Evolutionary conservation across 257 asterid species (phyloP), one percentile per base, ranked within the genome.

Genomic region (Solanum raphanifolium): DNA sequence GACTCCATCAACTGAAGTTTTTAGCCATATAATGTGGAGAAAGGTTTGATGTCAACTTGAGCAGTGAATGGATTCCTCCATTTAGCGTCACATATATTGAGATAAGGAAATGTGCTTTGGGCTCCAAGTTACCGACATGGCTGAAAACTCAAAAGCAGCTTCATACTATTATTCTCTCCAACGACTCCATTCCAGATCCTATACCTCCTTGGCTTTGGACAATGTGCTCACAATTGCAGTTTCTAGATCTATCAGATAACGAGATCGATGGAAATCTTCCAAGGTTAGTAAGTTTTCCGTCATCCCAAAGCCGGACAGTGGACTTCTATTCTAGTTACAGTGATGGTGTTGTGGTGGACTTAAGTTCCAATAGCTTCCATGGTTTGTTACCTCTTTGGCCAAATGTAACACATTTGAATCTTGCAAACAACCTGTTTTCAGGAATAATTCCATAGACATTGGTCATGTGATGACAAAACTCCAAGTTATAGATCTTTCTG

Each of bases 151-250:
- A 87, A 62, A 87, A 76, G 34, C 75, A 85, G 55, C 68, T 90
- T 74, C 43, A 31, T 21, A 36, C 36, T 27, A 9, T 87, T 81
- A 74, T 83, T 71, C 73, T 91, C 10, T 60, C 86, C 3, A 43
- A 43, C 32, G 87, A 38, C 23, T 86, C 87, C 16, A 87, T 90
- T 39, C 81, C 76, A 23, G 92, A 83, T 68, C 12, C 84, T 20
- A 69, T 90, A 82, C 91, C 93, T 4, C 21, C 69, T 86, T 90
- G 92, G 93, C 38, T 90, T 27, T 83, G 90, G 93, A 66, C 83
- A 48, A 27, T 85, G 27, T 76, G 58, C 73, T 69, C 86, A 36
- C 43, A 79, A 13, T 29, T 88, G 46, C 6, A 36, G 52, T 3
- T 41, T n/a, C 48, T 78, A 1, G 83, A 85, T 20, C 46, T 85